Evolutionary conservation across 805 yeast genomes (phyloP), one percentile per base, ranked within the genome.

Genomic region (Maudiozyma saulgeensis): DNA sequence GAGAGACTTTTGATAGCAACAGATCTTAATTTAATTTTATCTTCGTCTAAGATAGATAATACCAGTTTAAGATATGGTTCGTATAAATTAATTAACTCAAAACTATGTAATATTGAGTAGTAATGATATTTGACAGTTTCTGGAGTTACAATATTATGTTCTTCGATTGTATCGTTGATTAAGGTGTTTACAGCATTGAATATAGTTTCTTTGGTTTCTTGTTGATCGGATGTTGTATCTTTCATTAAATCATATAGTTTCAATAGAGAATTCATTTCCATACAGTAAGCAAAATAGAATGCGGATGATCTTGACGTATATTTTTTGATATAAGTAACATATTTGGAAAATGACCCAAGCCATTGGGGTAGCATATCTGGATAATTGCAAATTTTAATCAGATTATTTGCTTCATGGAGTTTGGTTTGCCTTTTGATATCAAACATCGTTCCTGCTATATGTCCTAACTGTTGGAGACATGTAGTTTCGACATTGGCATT

Each of bases 1-100:
- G 89, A 73, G 16, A 88, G 65, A 41, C 80, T 76, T 51, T 80
- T 82, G 15, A 88, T 72, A 0, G 93, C 88, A 45, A 81, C 77
- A 0, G 85, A 72, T 57, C 82, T 72, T 0, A 81, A 63, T 50
- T 76, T 79, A 35, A 75, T 71, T 51, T 76, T 77, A 1, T 74
- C 66, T 53, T 76, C 75, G 28, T 71, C 75, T 26, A 82, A 60
- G 1, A 78, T 66, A 2, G 69, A 65, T 25, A 83, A 56, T 3
- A 85, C 63, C 15, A 80, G 64, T 23, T 65, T 66, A 46, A 85
- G 53, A 47, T 82, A 79, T 1, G 68, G 70, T 19, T 81, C 83
- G 56, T 82, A 81, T 2, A 73, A 61, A 3, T 61, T 55, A 11
- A 68, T 32, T 19, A 65, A 48, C n/a, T 57, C 60, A 15, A 52